Percentiles rank a stretch among this genome's conserved stretches.
Evolutionary conservation across 345 rosid species (phyloP).

Genomic region (Hevea brasiliensis): DNA sequence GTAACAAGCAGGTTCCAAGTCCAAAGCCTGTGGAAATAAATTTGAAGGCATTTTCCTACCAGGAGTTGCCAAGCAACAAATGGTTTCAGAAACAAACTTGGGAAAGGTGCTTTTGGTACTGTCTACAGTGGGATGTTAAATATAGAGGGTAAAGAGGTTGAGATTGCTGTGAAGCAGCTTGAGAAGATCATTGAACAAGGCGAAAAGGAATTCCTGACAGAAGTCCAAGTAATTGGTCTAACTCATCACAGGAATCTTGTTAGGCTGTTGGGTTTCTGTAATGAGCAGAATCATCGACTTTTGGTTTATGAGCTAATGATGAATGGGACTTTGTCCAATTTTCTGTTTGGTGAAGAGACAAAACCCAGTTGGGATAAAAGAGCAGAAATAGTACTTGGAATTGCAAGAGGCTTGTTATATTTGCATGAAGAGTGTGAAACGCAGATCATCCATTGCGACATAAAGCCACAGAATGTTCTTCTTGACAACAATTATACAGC

Average conservation of each 20-base stretch:
- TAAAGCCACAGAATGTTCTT: slow-evolving; percentile 52
- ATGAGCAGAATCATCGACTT: slow-evolving; percentile 32
- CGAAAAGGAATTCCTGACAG: slow-evolving; percentile 43
- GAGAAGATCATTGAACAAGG: slow-evolving; percentile 32
- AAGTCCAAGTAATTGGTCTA: slow-evolving; percentile 42
- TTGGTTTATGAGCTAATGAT: slow-evolving; percentile 49
- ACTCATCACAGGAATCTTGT: slow-evolving; percentile 55
- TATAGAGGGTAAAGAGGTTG: slow-evolving; percentile 24
- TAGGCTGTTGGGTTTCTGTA: slow-evolving; percentile 43
- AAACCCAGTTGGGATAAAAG: slow-evolving; percentile 44
- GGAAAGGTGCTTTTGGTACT: slow-evolving; percentile 46
- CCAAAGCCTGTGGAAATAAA: slow-evolving; percentile 33
- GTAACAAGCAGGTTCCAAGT: background rate
- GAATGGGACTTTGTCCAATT: slow-evolving; percentile 33
- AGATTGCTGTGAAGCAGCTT: slow-evolving; percentile 48
- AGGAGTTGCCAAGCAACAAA: slow-evolving; percentile 38
- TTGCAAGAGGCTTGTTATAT: slow-evolving; percentile 43
- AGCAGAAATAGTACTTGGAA: slow-evolving; percentile 26
- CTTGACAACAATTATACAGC: slow-evolving; percentile 31
- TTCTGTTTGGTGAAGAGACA: slow-evolving; percentile 34
- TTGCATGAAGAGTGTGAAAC: slow-evolving; percentile 53
- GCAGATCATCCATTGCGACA: slow-evolving; percentile 48
- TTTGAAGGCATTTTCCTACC: slow-evolving; percentile 38
- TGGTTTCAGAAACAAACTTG: slow-evolving; percentile 41
- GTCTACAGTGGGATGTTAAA: slow-evolving; percentile 38